Conservation (phyloP, 225 moss, liverwort and hornwort species). For the Pleurozium schreberi region DNA sequence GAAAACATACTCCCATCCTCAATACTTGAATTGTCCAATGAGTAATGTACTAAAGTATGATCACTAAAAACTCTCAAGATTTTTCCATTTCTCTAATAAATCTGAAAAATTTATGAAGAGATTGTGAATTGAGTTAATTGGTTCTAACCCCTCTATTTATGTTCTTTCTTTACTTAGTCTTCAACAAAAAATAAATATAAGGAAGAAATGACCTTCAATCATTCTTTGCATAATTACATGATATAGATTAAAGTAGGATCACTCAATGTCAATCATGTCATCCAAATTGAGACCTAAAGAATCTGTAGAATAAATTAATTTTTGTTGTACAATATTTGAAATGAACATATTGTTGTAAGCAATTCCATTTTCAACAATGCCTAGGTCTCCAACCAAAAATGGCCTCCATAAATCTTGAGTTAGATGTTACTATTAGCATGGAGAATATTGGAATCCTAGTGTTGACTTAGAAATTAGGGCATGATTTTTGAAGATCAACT, state of each 20-base stretch:
- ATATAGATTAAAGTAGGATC: background rate
- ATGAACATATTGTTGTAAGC: background rate
- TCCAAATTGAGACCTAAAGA: rapidly evolving
- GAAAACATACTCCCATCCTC: background rate
- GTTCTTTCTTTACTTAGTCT: rapidly evolving
- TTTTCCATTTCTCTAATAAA: background rate
- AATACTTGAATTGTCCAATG: background rate
- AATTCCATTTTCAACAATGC: background rate
- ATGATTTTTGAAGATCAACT: too few species aligned
- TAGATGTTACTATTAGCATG: rapidly evolving
- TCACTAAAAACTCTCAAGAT: background rate
- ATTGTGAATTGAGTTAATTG: background rate
- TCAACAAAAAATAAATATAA: background rate
- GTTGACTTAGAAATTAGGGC: background rate
- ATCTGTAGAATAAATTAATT: too few species aligned
- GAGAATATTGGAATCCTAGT: rapidly evolving
- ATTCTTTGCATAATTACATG: background rate
- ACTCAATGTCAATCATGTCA: rapidly evolving
- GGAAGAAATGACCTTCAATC: background rate
- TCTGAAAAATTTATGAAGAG: background rate
- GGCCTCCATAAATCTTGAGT: background rate
- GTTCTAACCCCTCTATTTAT: rapidly evolving
- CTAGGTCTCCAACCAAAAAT: too few species aligned
- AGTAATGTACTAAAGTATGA: background rate
- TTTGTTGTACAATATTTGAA: background rate